A percentile compares a stretch with the other conserved stretches of the same genome.
Evolutionary conservation across 495 filamentous ascomycete species (phyloP).

Genomic region (Chaetomium tenue): DNA sequence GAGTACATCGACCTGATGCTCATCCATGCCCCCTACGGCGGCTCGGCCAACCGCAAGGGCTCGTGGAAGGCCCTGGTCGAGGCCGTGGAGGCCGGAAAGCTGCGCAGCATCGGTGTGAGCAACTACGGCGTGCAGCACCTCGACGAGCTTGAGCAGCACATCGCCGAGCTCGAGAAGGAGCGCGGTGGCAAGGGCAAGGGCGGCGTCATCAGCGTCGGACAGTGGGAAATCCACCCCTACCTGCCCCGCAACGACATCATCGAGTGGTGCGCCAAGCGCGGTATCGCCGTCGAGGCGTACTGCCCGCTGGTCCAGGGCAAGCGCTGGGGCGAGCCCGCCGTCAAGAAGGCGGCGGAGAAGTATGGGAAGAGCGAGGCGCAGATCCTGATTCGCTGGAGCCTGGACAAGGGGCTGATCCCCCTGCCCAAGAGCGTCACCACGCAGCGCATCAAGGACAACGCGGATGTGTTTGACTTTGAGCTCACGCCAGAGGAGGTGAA

Average conservation of each 20-base stretch:
- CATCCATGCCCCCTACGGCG: conserved; percentile 61
- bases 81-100: conserved; percentile 61
- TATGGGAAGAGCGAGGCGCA: conserved; percentile 73
- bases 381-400: conserved; percentile 79
- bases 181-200: conserved; percentile 62
- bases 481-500: conserved; percentile 60
- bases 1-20: conserved; percentile 66
- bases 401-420: conserved; percentile 75
- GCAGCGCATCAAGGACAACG: conserved; percentile 70
- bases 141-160: conserved; percentile 71
- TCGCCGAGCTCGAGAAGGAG: conserved; percentile 60
- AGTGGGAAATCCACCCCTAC: conserved; percentile 92
- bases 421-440: conserved; percentile 74
- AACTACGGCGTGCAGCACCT: conserved; percentile 71
- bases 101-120: conserved; percentile 62
- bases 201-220: conserved; percentile 75
- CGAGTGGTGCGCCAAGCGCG: conserved; percentile 67
- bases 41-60: conserved; percentile 54
- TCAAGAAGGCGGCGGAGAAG: conserved; percentile 63
- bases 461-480: conserved; percentile 78
- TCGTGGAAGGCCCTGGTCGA: conserved; percentile 64
- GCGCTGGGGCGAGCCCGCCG: conserved; percentile 61
- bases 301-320: conserved; percentile 69
- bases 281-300: conserved; percentile 76
- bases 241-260: conserved; percentile 72